These are phyloP conservation scores for Neonectria magnoliae DNA, from an alignment of 2,329 filamentous ascomycete genomes.

Conservation along the genomic window DNA sequence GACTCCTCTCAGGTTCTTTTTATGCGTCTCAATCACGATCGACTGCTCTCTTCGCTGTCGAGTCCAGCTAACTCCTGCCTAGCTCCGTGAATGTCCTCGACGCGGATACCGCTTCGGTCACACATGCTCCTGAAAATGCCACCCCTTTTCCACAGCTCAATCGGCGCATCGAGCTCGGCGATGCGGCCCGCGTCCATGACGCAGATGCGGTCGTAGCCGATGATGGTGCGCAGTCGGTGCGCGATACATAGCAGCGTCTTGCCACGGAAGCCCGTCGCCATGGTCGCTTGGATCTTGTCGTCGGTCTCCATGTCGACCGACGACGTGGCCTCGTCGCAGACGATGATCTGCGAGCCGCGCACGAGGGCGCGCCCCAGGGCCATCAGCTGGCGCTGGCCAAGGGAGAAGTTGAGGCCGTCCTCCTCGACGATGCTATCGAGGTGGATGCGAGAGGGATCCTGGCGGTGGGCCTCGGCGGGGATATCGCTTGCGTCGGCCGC, in stretches of 20 bases:
- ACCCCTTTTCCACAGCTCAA: conserved; percentile 75
- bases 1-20: background rate
- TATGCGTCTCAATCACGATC: background rate
- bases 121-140: conserved; percentile 93
- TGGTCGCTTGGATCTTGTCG: conserved; percentile 91
- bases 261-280: conserved; percentile 84
- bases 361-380: conserved; percentile 92
- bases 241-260: conserved; percentile 93
- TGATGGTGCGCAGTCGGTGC: conserved; percentile 89
- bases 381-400: conserved; percentile 95
- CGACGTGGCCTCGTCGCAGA: conserved; percentile 96
- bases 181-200: conserved; percentile 94
- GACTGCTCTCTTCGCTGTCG: background rate
- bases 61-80: conserved; percentile 46
- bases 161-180: conserved; percentile 83
- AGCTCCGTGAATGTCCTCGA: conserved; percentile 63
- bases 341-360: conserved; percentile 87
- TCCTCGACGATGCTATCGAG: conserved; percentile 90
- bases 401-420: conserved; percentile 94
- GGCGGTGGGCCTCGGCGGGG: conserved; percentile 75
- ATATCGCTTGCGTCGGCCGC: conserved; percentile 64
- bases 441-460: conserved; percentile 77
- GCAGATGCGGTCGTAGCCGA: conserved; percentile 93
- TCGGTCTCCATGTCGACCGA: conserved; percentile 97
- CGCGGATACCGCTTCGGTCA: conserved; percentile 80